phyloP scores from a whole-genome alignment of 257 asterid species.

The Rehmannia glutinosa region DNA sequence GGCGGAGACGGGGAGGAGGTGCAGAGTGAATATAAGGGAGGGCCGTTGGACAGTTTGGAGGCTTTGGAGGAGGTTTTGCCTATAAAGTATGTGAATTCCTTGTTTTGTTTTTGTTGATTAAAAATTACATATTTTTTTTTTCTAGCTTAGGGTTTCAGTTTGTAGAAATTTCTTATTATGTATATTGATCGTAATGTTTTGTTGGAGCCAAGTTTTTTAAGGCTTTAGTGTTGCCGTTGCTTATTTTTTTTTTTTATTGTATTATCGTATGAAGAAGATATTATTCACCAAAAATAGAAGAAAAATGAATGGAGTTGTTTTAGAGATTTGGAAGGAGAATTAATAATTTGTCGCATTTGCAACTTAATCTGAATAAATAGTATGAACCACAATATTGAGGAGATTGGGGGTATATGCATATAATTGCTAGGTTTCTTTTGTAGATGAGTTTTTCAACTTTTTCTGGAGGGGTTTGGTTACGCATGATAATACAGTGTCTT shows the following conservation, averaged over 20 bases:
- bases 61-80: conserved; percentile 54
- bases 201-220: background rate
- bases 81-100: conserved; percentile 29
- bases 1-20: conserved; percentile 44
- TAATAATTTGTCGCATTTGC: background rate
- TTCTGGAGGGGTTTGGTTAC: background rate
- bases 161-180: background rate
- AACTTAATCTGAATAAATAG: background rate
- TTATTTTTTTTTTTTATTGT: background rate
- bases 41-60: conserved; percentile 42
- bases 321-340: background rate
- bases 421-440: background rate
- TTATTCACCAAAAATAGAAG: background rate
- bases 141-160: background rate
- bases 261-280: background rate
- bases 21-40: conserved; percentile 42
- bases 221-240: background rate
- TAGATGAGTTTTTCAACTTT: background rate
- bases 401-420: background rate
- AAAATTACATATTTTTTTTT: background rate
- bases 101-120: background rate
- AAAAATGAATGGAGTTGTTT: background rate
- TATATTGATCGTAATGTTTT: background rate
- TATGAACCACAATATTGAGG: background rate
- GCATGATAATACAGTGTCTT: no score